Evolutionary conservation across 2,329 filamentous ascomycete species (phyloP), one percentile per base, ranked within the genome.

Genomic region (Penicillium psychrosexuale): DNA sequence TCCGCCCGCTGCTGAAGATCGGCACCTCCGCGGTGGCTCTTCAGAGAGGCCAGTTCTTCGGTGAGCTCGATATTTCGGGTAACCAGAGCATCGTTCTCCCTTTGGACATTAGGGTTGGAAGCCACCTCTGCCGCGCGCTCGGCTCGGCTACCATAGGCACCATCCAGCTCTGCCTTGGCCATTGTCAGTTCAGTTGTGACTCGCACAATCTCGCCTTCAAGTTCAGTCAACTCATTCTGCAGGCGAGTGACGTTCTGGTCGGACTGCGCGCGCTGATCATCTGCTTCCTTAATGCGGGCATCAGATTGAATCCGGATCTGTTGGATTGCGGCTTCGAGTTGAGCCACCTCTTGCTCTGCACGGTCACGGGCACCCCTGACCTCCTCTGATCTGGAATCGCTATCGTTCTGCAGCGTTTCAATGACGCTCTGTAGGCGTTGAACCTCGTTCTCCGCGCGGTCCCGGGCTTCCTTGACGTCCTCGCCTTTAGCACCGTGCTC

Each of bases 111-210:
- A 3, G 80, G 82, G 47, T 84, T 83, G 44, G 78, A 76, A 9
- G 83, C 82, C 11, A 82, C 82, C 68, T 87, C 84, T n/a, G 84
- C 86, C 12, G 85, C 85, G 31, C 87, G 83, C 68, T 89, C 80
- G 9, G 84, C 82, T 48, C 86, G 80, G n/a, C 81, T 83, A 38
- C 94, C 94, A 69, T 97, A 97, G 69, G 96, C 95, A 59, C 91
- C 91, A 65, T 96, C 94, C 27, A 97, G 89, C 72, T 97, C 93
- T 50, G 92, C 90, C 67, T 86, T 84, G 27, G 89, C 91, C 62
- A 97, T 87, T n/a, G 93, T 95, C 39, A 97, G 82, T 77, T 97
- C 87, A 2, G 86, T 89, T 34, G 85, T 85, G 6, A 87, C 77
- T 49, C 83, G 79, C 3, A 87, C 84, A 47, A 88, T 78, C 65